A percentile compares a stretch with the other conserved stretches of the same genome.
phyloP scores from a whole-genome alignment of 495 filamentous ascomycete genomes.

The Penicillium macrosclerotiorum region DNA sequence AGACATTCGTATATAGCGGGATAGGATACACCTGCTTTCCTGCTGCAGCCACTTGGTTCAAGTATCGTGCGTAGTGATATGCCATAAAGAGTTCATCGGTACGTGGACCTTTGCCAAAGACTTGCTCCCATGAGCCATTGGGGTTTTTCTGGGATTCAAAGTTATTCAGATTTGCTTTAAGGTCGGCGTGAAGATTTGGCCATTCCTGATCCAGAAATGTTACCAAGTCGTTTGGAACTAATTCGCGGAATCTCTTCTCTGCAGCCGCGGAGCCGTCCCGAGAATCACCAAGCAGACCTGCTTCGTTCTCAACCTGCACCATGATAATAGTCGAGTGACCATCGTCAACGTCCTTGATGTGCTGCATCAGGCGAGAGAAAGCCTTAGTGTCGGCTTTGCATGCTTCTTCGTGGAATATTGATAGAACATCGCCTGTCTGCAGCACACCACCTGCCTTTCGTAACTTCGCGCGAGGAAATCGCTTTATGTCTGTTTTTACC shows the following conservation, averaged over 20 bases:
- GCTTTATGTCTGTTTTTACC: conserved; percentile 42
- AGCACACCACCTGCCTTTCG: conserved; percentile 27
- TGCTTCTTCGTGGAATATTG: conserved; percentile 36
- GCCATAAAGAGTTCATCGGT: conserved; percentile 55
- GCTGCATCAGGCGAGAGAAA: conserved; percentile 35
- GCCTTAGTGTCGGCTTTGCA: conserved; percentile 34
- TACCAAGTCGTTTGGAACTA: conserved; percentile 36
- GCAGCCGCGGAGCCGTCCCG: conserved; percentile 38
- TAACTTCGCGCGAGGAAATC: conserved; percentile 41
- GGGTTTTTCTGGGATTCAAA: conserved; percentile 21
- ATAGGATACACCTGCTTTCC: conserved; percentile 42
- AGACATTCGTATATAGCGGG: conserved; percentile 49
- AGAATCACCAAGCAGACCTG: conserved; percentile 45
- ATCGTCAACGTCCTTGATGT: conserved; percentile 40
- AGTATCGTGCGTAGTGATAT: conserved; percentile 43
- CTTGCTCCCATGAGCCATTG: conserved; percentile 32
- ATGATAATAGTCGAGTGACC: conserved; percentile 45
- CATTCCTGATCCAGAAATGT: conserved; percentile 29
- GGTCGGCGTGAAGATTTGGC: conserved; percentile 29
- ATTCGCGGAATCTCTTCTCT: conserved; percentile 27
- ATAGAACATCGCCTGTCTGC: conserved; percentile 31
- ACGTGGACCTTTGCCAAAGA: conserved; percentile 37
- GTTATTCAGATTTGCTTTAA: conserved; percentile 24
- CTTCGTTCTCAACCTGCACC: conserved; percentile 53
- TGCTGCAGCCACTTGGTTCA: conserved; percentile 41